These are phyloP conservation scores for Verticillium klebahnii DNA, from an alignment of 2,329 filamentous ascomycete species.

Conservation along the genomic window DNA sequence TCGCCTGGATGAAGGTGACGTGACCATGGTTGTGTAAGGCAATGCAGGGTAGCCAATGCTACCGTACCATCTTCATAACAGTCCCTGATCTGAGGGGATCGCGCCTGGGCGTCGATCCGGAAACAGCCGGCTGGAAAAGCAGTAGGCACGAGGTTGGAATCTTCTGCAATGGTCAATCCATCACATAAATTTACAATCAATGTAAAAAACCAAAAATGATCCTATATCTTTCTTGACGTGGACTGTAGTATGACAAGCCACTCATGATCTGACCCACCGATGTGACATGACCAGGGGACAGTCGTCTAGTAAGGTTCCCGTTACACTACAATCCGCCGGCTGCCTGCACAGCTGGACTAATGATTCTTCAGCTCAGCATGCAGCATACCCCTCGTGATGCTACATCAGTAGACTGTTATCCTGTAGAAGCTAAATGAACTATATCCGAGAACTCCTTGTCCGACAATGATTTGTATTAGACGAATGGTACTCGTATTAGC, in stretches of 20 bases:
- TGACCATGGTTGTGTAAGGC: not conserved
- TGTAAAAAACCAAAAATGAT: too few species aligned
- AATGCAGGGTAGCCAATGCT: not conserved
- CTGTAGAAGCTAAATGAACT: too few species aligned
- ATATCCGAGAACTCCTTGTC: too few species aligned
- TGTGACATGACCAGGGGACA: not conserved
- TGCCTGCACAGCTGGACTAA: too few species aligned
- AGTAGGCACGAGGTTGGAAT: not conserved
- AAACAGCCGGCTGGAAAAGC: not conserved
- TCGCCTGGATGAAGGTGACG: constrained; percentile 1
- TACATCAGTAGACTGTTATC: not conserved
- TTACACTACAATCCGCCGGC: too few species aligned
- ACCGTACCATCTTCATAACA: not conserved
- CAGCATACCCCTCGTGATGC: not conserved
- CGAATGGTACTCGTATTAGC: too few species aligned
- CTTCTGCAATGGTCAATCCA: not conserved
- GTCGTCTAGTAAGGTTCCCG: too few species aligned
- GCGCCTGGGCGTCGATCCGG: not conserved
- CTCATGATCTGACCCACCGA: not conserved
- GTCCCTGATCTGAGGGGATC: not conserved
- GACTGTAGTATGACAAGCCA: too few species aligned
- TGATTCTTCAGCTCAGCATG: not conserved
- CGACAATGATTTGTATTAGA: too few species aligned
- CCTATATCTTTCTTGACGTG: too few species aligned
- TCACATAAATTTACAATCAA: too few species aligned